Base-by-base conservation (phyloP, 1,284 basidiomycete genomes). In the Hortiboletus rubellus region DNA sequence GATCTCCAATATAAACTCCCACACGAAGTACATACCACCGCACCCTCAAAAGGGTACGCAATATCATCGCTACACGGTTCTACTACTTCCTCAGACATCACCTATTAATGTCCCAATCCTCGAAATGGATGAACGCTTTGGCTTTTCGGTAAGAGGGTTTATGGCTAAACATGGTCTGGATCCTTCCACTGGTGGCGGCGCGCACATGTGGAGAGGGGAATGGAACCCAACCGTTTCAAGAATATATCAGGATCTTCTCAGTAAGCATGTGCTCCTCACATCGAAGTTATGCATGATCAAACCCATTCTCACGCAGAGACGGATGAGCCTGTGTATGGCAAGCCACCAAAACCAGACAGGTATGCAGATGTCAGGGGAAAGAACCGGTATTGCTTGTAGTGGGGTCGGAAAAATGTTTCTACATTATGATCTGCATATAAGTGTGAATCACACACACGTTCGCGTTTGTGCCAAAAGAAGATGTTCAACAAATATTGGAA, bases 21-120 rank as follows among this genome's bases (percentile, higher is more conserved):
- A 89, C 62, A 86, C 90, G 3, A 72, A 78, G 12, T 96, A 94
- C 67, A 76, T 94, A 55, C 91, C 94, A 4, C 94, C 94, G 5
- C 93, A 96, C 66, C 94, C 94, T 6, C 89, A 92, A 68, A 80
- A 81, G 36, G 93, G 93, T 46, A 89, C 92, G 7, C 84, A 84
- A 0, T 94, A 93, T 74, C 94, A 96, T 74, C 89, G 94, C 54
- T 96, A 95, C 73, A 85, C 86, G 2, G 65, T 87, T 30, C 74
- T 96, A 22, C 77, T 96, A 31, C 80, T 95, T 50, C 87, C 86
- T n/a, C 93, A 96, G 64, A 62, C 69, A 33, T 70, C 76, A 48
- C 72, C 73, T 17, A 70, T 82, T 17, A 65, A 73, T n/a, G 69
- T 79, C 24, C 77, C 77, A 14, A 66, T 72, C 8, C 59, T 78